Evolutionary conservation across 352 stramenopile species (phyloP).

Genomic region (Globisporangium yorkense): DNA sequence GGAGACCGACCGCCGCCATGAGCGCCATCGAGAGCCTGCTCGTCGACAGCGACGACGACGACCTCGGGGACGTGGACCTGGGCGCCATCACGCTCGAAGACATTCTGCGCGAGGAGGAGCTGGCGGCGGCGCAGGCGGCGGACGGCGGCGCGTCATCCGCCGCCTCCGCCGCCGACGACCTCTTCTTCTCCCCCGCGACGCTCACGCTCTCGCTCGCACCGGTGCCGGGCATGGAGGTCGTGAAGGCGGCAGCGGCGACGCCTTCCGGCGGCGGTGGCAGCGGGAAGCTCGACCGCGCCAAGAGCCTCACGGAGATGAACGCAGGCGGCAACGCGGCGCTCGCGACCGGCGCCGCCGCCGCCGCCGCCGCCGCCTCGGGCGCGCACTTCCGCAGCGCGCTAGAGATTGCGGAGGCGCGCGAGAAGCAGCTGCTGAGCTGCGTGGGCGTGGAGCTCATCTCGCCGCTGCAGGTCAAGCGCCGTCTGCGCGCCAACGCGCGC

Average conservation of each 20-base stretch:
- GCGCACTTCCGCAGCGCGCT: slow-evolving; percentile 51
- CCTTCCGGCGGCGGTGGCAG: neutral
- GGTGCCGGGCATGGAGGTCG: slow-evolving; percentile 64
- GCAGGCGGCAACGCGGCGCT: slow-evolving; percentile 12
- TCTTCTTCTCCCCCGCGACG: slow-evolving; percentile 70
- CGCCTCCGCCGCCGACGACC: slow-evolving; percentile 27
- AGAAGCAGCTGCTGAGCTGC: slow-evolving; percentile 78
- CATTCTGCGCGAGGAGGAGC: slow-evolving; percentile 65
- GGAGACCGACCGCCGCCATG: slow-evolving; percentile 15
- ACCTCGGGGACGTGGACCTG: slow-evolving; percentile 59
- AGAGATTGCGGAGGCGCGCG: slow-evolving; percentile 72
- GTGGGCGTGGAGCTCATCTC: slow-evolving; percentile 80
- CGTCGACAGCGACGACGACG: slow-evolving; percentile 64
- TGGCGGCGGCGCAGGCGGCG: slow-evolving; percentile 24
- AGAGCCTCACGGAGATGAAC: slow-evolving; percentile 37
- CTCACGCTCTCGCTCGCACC: slow-evolving; percentile 59
- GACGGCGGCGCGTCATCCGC: slow-evolving; percentile 3
- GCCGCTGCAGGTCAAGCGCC: slow-evolving; percentile 76
- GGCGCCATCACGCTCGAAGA: slow-evolving; percentile 64
- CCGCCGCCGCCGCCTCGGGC: slow-evolving; percentile 11
- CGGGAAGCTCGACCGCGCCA: slow-evolving; percentile 31
- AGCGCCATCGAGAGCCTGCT: slow-evolving; percentile 51
- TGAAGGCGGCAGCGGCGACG: slow-evolving; percentile 4
- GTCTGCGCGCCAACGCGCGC: slow-evolving; percentile 52
- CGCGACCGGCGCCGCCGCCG: slow-evolving; percentile 11